Evolutionary conservation across 345 rosid species (phyloP).

Genomic region (Isatis tinctoria): DNA sequence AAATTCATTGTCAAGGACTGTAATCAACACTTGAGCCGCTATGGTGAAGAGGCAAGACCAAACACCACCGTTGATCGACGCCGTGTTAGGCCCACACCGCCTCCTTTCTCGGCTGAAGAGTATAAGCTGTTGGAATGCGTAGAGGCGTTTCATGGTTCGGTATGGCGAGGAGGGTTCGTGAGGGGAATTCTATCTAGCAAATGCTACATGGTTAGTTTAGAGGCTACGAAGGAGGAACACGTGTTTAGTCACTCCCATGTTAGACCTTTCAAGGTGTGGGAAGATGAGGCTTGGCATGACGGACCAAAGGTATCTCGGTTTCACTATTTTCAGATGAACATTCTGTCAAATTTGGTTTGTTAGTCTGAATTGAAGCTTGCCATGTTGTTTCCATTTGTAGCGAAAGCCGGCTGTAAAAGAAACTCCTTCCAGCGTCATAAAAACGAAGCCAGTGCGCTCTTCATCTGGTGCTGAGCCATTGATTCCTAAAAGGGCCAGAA

Average conservation of each 20-base stretch:
- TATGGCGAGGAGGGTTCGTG: constrained; percentile 57
- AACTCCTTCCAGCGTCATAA: constrained; percentile 1
- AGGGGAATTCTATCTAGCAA: constrained; percentile 44
- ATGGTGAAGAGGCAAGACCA: neutral
- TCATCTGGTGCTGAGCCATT: neutral
- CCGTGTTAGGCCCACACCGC: constrained; percentile 51
- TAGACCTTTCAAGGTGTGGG: constrained; percentile 60
- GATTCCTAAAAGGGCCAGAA: neutral
- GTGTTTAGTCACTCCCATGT: constrained; percentile 35
- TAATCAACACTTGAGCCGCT: neutral
- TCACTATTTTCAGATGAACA: neutral
- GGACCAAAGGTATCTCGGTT: constrained; percentile 41
- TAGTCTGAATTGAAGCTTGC: neutral
- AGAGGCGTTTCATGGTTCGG: constrained; percentile 31
- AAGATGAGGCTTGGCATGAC: constrained; percentile 49
- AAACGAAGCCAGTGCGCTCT: constrained; percentile 8
- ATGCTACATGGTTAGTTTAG: constrained; percentile 41
- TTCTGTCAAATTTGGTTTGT: neutral
- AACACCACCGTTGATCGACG: constrained; percentile 29
- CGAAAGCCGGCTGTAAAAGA: neutral
- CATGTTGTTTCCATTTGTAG: neutral
- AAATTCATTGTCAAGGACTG: constrained; percentile 44
- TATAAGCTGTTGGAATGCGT: constrained; percentile 48
- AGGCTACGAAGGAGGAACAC: constrained; percentile 36
- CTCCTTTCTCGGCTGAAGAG: constrained; percentile 33